A percentile compares a stretch with the other conserved stretches of the same genome.
Conservation (phyloP, 1,139 yeast species). For the Suhomyces bolitotheri region DNA sequence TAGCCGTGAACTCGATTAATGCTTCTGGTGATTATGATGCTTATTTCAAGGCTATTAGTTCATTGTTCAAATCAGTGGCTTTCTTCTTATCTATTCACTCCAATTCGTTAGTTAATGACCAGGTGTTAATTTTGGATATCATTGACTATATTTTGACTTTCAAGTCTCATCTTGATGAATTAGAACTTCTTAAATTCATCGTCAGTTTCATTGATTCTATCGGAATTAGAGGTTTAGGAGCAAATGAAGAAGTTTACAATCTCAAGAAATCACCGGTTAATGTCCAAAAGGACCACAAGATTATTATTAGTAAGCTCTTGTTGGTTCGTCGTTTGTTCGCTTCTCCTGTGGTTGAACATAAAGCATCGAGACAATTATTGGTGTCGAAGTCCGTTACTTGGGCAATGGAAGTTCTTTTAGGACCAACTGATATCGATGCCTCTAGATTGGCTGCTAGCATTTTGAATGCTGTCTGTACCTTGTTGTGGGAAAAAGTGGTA, state of each 20-base stretch:
- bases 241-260: constrained; percentile 34
- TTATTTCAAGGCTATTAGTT: constrained; percentile 32
- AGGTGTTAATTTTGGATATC: constrained; percentile 56
- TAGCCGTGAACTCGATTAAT: constrained; percentile 33
- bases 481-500: constrained; percentile 36
- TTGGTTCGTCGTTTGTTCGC: constrained; percentile 60
- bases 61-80: constrained; percentile 43
- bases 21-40: constrained; percentile 25
- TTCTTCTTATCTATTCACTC: constrained; percentile 50
- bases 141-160: constrained; percentile 55
- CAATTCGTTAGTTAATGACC: constrained; percentile 56
- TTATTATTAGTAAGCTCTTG: constrained; percentile 57
- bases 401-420: constrained; percentile 60
- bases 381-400: constrained; percentile 57
- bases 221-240: constrained; percentile 56
- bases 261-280: constrained; percentile 31
- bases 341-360: constrained; percentile 41
- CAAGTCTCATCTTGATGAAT: constrained; percentile 38
- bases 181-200: constrained; percentile 40
- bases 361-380: constrained; percentile 44
- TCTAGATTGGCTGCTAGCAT: constrained; percentile 64
- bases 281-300: constrained; percentile 49
- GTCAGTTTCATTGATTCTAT: constrained; percentile 49
- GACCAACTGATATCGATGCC: constrained; percentile 56
- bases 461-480: constrained; percentile 48